Conservation (phyloP, 2,329 filamentous ascomycete species). For the Podosphaera aphanis region DNA sequence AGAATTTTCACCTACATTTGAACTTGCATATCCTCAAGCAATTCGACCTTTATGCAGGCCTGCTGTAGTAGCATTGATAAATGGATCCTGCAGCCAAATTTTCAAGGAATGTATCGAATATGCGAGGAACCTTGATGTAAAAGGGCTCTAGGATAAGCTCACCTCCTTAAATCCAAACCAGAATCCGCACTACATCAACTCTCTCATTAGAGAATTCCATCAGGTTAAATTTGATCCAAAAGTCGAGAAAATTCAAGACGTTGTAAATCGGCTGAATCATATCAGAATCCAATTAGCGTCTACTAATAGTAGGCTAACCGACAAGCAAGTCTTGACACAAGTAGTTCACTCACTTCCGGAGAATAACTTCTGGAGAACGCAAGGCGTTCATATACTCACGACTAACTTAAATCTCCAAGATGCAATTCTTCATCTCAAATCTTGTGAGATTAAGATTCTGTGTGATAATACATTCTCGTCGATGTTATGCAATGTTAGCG, state of each 20-base stretch:
- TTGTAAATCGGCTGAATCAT: background rate
- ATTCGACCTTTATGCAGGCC: too few species aligned
- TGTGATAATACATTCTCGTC: too few species aligned
- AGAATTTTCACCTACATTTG: too few species aligned
- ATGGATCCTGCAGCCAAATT: background rate
- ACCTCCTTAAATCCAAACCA: background rate
- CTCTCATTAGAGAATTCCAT: background rate
- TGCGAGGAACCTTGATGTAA: background rate
- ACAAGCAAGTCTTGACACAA: background rate
- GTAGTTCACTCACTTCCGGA: background rate
- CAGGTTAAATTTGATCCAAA: background rate
- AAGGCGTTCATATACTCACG: background rate
- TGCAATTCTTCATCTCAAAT: background rate
- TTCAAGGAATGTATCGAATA: background rate
- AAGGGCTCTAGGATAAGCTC: background rate
- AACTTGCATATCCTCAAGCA: too few species aligned
- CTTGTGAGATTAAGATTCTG: background rate
- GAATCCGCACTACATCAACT: background rate
- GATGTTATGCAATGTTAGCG: too few species aligned
- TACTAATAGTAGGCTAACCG: background rate
- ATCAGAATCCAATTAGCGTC: background rate
- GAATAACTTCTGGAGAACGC: background rate
- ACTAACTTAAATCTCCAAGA: background rate
- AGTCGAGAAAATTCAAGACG: background rate
- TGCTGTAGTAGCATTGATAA: background rate